Percentiles rank a stretch among this genome's conserved stretches.
Conservation (phyloP, 495 filamentous ascomycete genomes). For the Aspergillus ellipticus region DNA sequence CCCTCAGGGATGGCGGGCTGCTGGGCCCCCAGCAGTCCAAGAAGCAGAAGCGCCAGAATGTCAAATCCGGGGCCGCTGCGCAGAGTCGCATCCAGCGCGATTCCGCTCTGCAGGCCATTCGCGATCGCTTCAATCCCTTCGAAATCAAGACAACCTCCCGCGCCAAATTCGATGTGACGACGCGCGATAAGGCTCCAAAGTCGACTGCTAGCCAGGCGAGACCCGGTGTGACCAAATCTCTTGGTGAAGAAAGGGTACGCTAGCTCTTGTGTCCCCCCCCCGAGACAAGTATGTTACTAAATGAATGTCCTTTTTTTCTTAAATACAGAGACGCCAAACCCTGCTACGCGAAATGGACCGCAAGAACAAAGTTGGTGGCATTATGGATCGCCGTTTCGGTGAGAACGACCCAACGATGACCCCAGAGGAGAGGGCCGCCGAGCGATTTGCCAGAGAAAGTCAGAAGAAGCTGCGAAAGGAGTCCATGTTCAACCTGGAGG, state of each 20-base stretch:
- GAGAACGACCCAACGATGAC: slow-evolving; percentile 93
- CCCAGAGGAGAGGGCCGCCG: slow-evolving; percentile 86
- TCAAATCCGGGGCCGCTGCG: slow-evolving; percentile 55
- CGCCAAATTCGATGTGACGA: slow-evolving; percentile 74
- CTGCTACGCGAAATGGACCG: slow-evolving; percentile 81
- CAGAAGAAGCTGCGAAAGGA: slow-evolving; percentile 64
- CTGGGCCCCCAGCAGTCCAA: slow-evolving; percentile 87
- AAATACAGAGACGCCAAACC: slow-evolving; percentile 68
- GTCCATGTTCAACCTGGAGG: slow-evolving; percentile 86
- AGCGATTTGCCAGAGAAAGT: slow-evolving; percentile 85
- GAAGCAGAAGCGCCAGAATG: slow-evolving; percentile 76
- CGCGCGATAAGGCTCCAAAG: slow-evolving; percentile 45
- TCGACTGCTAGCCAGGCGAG: slow-evolving; percentile 52
- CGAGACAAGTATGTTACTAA: slow-evolving; percentile 6
- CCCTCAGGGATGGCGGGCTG: slow-evolving; percentile 80
- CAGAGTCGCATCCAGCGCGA: slow-evolving; percentile 69
- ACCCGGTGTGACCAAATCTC: slow-evolving; percentile 77
- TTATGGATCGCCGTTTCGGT: slow-evolving; percentile 90
- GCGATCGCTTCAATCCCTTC: slow-evolving; percentile 96
- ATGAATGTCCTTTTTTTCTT: slow-evolving; percentile 2
- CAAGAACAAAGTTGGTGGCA: slow-evolving; percentile 84
- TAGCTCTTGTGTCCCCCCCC: not conserved
- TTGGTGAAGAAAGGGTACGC: slow-evolving; percentile 80
- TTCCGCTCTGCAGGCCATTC: slow-evolving; percentile 73
- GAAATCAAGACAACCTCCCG: slow-evolving; percentile 73